These are phyloP conservation scores for Sideroxylon spinosum DNA, from an alignment of 179 eudicot genomes.

Conservation along the genomic window DNA sequence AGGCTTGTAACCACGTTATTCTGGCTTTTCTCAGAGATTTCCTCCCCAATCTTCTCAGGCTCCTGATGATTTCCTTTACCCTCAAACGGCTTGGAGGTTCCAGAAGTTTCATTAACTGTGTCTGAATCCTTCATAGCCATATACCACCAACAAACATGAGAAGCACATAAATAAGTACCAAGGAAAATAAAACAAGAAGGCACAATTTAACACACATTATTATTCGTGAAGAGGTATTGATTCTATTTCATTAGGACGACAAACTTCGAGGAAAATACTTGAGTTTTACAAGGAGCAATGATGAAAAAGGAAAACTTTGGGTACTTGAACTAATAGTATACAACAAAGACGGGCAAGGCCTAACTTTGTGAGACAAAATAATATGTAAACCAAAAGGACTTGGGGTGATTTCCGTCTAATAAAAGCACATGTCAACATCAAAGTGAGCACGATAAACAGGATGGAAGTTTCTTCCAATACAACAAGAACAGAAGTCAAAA, in stretches of 20 bases:
- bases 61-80: conserved; percentile 26
- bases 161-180: neutral
- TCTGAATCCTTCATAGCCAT: conserved; percentile 27
- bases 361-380: neutral
- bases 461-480: neutral
- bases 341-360: neutral
- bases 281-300: neutral
- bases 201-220: neutral
- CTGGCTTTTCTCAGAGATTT: conserved; percentile 34
- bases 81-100: conserved; percentile 27
- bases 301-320: neutral
- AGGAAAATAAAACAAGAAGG: neutral
- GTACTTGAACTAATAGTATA: neutral
- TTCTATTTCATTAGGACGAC: neutral
- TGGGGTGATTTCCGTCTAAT: neutral
- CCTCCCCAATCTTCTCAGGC: conserved; percentile 33
- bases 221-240: neutral
- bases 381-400: neutral
- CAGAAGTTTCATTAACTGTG: conserved; percentile 29
- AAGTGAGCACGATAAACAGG: neutral
- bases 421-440: neutral
- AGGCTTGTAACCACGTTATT: conserved; percentile 66
- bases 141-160: conserved; percentile 9
- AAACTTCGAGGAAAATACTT: neutral
- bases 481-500: neutral